A percentile compares a stretch with the other conserved stretches of the same genome.
Conservation (phyloP, 2,329 filamentous ascomycete species). For the Lasiodiplodia citricola region DNA sequence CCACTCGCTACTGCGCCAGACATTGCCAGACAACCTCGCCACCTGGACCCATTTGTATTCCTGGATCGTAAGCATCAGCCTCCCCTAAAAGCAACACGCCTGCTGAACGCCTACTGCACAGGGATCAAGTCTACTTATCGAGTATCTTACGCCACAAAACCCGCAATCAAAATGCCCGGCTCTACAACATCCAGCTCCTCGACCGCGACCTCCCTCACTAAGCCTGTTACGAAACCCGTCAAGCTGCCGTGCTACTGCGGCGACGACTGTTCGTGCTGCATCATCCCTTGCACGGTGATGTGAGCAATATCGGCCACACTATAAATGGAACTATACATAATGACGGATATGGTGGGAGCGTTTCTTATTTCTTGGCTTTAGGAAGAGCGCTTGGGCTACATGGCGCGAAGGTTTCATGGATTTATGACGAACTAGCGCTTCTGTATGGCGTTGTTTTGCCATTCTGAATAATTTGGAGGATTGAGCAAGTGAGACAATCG, state of each 20-base stretch:
- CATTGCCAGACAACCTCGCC: neutral
- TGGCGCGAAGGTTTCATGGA: too few relatives aligned
- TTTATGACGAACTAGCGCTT: neutral
- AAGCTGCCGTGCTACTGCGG: slow-evolving; percentile 35
- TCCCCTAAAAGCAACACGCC: neutral
- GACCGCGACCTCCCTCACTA: slow-evolving; percentile 38
- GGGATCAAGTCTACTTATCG: neutral
- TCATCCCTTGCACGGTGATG: slow-evolving; percentile 46
- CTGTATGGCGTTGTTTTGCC: neutral
- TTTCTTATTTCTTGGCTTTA: neutral
- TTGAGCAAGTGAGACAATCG: too few relatives aligned
- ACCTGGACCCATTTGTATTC: neutral
- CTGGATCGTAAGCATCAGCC: neutral
- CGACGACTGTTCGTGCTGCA: slow-evolving; percentile 37
- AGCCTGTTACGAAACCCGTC: slow-evolving; percentile 35
- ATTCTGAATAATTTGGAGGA: neutral
- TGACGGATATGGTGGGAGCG: neutral
- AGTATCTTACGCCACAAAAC: neutral
- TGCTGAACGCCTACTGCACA: neutral
- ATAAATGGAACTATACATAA: neutral
- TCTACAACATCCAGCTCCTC: slow-evolving; percentile 25
- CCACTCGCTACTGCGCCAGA: neutral
- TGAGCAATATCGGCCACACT: slow-evolving; percentile 22
- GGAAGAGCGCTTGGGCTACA: neutral
- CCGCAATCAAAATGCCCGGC: slow-evolving; percentile 7